Evolutionary conservation across 345 rosid genomes (phyloP), one percentile per base, ranked within the genome.

Genomic region (Brassica incana): DNA sequence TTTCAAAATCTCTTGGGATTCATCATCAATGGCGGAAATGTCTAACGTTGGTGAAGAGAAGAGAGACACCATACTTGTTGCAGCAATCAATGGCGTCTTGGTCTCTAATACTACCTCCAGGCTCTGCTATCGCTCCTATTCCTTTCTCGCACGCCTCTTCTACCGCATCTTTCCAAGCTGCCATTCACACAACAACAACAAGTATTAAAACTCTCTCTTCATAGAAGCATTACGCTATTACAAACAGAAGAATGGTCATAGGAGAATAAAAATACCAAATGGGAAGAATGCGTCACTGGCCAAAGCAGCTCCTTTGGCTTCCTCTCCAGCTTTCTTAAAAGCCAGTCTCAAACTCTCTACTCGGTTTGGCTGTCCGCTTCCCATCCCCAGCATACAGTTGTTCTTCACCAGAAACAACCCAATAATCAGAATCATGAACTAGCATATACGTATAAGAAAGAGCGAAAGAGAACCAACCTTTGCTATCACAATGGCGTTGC

Each of bases 211-310:
- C 64, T 48, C 5, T 65, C 35, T 43, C 63, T 14, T 50, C 48
- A 14, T 11, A 8, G 45, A 25, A 62, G 6, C 16, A 29, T 27
- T 71, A 56, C 74, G 23, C 11, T 56, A 16, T 36, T 67, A 54
- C 40, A 67, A 35, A 70, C 18, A 63, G n/a, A 54, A 27, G 72
- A 71, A 12, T 38, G 72, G 32, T 56, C 8, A n/a, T 58, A 38
- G 1, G 61, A 30, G 32, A 72, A 20, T 18, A 75, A 40, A 71
- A 8, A 81, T 89, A 95, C 97, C 99, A 52, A 93, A 90, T 27
- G 99, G 99, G 84, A 95, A 95, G 87, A 93, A 95, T 2, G 98
- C 98, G 67, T 95, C 99, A 25, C 99, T 93, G 58, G 99, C 97
- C 87, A 95, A 88, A 43, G 97, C 93, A 84, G 99, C 99, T 80